These are phyloP conservation scores for Erythrobasidium hasegawianum DNA, from an alignment of 1,284 basidiomycete species.

Conservation along the genomic window DNA sequence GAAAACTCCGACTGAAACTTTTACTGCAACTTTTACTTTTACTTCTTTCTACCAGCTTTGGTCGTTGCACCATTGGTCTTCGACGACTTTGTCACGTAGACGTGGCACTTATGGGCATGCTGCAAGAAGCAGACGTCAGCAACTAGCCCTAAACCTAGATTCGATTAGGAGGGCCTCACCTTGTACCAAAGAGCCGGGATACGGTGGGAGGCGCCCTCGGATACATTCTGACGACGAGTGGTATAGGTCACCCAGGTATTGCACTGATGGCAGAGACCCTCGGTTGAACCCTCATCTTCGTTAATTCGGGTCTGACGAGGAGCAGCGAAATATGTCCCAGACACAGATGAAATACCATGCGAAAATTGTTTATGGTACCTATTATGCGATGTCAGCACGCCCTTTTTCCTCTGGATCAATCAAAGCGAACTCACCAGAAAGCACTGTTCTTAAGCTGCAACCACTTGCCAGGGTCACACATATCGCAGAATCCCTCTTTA, in stretches of 20 bases:
- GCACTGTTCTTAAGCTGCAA: conserved; percentile 41
- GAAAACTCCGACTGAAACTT: too few species aligned
- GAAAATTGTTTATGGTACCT: conserved; percentile 41
- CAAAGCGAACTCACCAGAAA: conserved; percentile 36
- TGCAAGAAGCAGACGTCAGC: conserved; percentile 3
- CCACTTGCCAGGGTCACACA: conserved; percentile 41
- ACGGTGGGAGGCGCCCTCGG: not conserved
- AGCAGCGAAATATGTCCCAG: conserved; percentile 34
- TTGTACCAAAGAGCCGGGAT: conserved; percentile 33
- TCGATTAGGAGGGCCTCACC: too few species aligned
- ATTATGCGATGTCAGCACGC: not conserved
- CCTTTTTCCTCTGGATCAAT: not conserved
- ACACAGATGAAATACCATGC: conserved; percentile 38
- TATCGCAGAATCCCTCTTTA: conserved; percentile 40
- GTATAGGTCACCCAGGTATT: conserved; percentile 32
- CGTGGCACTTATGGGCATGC: conserved; percentile 38
- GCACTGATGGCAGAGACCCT: conserved; percentile 39
- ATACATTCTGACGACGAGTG: conserved; percentile 16
- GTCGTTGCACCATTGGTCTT: conserved; percentile 1
- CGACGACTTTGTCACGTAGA: conserved; percentile 5
- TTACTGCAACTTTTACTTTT: too few species aligned
- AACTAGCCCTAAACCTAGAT: too few species aligned
- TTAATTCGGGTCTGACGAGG: conserved; percentile 28
- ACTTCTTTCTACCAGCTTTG: conserved; percentile 5
- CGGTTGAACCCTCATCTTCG: conserved; percentile 21